Conservation (phyloP, 306 rosid species). For the Lathyrus tuberosus region DNA sequence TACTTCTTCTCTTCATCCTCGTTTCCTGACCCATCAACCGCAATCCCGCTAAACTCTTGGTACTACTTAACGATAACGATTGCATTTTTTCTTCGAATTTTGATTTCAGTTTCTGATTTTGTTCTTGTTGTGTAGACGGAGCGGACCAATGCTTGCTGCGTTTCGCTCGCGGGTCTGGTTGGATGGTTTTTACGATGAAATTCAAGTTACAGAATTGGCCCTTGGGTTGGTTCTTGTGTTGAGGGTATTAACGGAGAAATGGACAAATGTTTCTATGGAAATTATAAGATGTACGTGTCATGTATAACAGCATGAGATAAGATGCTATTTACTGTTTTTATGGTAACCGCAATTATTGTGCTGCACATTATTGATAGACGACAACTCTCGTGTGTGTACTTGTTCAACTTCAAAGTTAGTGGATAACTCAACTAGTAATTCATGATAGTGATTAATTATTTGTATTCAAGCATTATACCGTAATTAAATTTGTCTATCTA, state of each 20-base stretch:
- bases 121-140: no score
- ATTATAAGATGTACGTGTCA: constrained; percentile 43
- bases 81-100: constrained; percentile 51
- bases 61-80: constrained; percentile 61
- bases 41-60: constrained; percentile 50
- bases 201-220: constrained; percentile 28
- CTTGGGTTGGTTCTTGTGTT: neutral
- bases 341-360: no score
- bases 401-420: no score
- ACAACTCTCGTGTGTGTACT: no score
- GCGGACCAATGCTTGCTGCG: no score
- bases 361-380: no score
- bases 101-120: neutral
- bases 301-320: neutral
- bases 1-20: constrained; percentile 35
- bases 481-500: no score
- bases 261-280: constrained; percentile 26
- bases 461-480: no score
- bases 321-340: neutral
- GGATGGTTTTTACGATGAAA: neutral
- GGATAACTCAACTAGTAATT: no score
- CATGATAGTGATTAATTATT: no score
- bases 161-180: neutral
- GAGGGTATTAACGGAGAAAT: constrained; percentile 8
- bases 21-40: constrained; percentile 39